These are phyloP conservation scores for Claviceps sp. DNA, from an alignment of 2,329 filamentous ascomycete species.

Conservation along the genomic window DNA sequence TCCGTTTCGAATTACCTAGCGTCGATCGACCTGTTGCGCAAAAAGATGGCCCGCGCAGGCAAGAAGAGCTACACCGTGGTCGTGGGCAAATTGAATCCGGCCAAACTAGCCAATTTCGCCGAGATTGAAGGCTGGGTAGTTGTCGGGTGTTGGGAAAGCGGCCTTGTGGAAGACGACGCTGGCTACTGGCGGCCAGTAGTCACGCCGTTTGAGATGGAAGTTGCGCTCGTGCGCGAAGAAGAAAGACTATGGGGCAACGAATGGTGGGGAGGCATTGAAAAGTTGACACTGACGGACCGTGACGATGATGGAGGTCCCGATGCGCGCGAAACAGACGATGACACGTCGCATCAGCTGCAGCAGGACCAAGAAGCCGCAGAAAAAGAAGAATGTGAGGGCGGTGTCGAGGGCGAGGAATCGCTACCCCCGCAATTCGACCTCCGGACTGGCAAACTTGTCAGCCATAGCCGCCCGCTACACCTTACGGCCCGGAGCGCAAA, in stretches of 20 bases:
- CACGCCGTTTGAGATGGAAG: constrained; percentile 83
- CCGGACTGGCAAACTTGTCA: constrained; percentile 71
- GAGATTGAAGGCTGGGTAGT: constrained; percentile 96
- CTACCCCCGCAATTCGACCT: constrained; percentile 86
- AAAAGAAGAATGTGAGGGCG: constrained; percentile 15
- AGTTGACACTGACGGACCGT: constrained; percentile 32
- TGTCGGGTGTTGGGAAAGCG: constrained; percentile 96
- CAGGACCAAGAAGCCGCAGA: not conserved
- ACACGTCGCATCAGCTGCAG: not conserved
- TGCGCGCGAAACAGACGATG: not conserved
- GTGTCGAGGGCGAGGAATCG: constrained; percentile 53
- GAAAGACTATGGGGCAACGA: constrained; percentile 73
- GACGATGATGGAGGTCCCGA: not conserved
- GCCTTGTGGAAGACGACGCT: constrained; percentile 67
- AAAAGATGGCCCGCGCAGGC: constrained; percentile 60
- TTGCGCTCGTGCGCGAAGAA: constrained; percentile 63
- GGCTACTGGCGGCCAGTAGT: constrained; percentile 82
- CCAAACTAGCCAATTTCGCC: constrained; percentile 91
- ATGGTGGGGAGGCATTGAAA: constrained; percentile 81
- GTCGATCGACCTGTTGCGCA: constrained; percentile 61
- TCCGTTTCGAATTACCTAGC: constrained; percentile 81
- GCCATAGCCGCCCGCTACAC: constrained; percentile 63
- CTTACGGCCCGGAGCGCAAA: constrained; percentile 20
- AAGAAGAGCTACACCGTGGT: constrained; percentile 97
- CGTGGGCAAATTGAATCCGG: constrained; percentile 89